Evolutionary conservation across 2,329 filamentous ascomycete species (phyloP), one percentile per base, ranked within the genome.

Genomic region (Akanthomyces muscarius): DNA sequence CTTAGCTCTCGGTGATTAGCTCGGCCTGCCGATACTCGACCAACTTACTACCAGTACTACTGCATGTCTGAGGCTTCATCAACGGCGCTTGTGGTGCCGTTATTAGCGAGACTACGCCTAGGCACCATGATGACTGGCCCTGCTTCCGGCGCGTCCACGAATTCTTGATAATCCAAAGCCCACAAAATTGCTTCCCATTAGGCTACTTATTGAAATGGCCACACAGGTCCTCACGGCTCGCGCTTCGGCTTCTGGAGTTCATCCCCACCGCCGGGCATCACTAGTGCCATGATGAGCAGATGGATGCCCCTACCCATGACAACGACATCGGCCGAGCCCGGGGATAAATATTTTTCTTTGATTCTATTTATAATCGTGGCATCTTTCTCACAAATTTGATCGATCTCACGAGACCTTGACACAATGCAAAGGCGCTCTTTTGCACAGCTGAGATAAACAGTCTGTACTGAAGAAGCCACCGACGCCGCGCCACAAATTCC

Each of bases 181-280:
- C 52, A 21, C 23, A 30, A 55, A 11, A 6, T 2, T 10, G 25
- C 7, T 42, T 21, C 28, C 28, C n/a, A 55, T 55, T 58, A 50
- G 55, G 13, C 55, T 58, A 58, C 44, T 58, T 45, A 25, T 41
- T 18, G 14, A 58, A 16, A 48, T 30, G 45, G n/a, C 55, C 55
- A 30, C 44, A 47, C 25, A 36, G 55, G 55, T 58, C 41, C 55
- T 58, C 55, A 58, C 21, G 25, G 44, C 55, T 58, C 55, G 55
- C 55, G 21, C 55, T 58, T 58, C 55, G 55, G 55, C 55, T 58
- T 50, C 55, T 58, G 30, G 44, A 48, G 14, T 38, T n/a, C 30
- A 28, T 47, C 54, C 30, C 54, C 42, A 38, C 55, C 44, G 10
- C 25, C n/a, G 5, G 33, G 16, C 54, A 28, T 25, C 54, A 28